These are phyloP conservation scores for Penicillium turbatum DNA, from an alignment of 495 filamentous ascomycete species.

Conservation along the genomic window DNA sequence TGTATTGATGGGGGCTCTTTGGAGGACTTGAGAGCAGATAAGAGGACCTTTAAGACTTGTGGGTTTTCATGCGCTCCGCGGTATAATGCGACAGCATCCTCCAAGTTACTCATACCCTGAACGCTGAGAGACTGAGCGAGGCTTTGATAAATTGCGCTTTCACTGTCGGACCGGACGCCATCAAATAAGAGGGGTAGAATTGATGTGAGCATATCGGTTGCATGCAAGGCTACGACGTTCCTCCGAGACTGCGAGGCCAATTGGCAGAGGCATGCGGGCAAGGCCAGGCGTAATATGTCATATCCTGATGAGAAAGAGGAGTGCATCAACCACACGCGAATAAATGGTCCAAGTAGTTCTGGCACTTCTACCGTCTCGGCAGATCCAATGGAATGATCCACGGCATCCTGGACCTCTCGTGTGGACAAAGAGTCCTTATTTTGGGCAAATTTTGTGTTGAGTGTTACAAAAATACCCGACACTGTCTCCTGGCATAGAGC, in stretches of 20 bases:
- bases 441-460: slow-evolving; percentile 27
- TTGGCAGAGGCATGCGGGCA: slow-evolving; percentile 41
- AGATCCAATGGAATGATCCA: slow-evolving; percentile 35
- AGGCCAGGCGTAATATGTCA: slow-evolving; percentile 28
- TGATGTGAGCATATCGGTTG: slow-evolving; percentile 67
- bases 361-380: slow-evolving; percentile 42
- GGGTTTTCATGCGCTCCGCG: slow-evolving; percentile 57
- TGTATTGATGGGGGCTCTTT: slow-evolving; percentile 79
- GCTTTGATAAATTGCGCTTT: slow-evolving; percentile 55
- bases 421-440: slow-evolving; percentile 8
- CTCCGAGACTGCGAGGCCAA: slow-evolving; percentile 56
- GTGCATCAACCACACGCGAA: slow-evolving; percentile 41
- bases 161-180: slow-evolving; percentile 36
- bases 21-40: slow-evolving; percentile 66
- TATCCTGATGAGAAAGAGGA: slow-evolving; percentile 24
- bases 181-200: slow-evolving; percentile 68
- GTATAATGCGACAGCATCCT: slow-evolving; percentile 76
- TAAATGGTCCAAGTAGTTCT: slow-evolving; percentile 37
- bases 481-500: slow-evolving; percentile 71
- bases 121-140: slow-evolving; percentile 35
- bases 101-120: slow-evolving; percentile 66
- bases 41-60: slow-evolving; percentile 64
- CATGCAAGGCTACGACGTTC: slow-evolving; percentile 74
- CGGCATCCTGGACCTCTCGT: slow-evolving; percentile 25
- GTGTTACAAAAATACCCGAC: slow-evolving; percentile 40